These are phyloP conservation scores for Beauveria scarabaeidicola DNA, from an alignment of 2,329 filamentous ascomycete genomes.

Conservation along the genomic window DNA sequence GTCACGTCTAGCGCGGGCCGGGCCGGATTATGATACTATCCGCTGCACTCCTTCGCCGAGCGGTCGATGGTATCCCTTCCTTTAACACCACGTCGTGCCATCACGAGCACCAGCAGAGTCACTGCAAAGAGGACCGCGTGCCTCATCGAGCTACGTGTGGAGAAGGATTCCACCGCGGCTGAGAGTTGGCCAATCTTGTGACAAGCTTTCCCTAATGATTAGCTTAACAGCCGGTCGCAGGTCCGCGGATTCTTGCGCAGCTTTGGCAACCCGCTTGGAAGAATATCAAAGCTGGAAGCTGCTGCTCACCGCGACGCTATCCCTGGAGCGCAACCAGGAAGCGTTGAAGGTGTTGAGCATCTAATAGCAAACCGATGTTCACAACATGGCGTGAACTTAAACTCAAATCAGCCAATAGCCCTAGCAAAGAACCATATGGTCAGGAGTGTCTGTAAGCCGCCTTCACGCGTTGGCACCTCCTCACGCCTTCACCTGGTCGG, in stretches of 20 bases:
- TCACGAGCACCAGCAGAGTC: not conserved
- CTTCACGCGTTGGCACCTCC: not conserved
- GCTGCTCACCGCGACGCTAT: not conserved
- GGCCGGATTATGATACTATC: too few relatives aligned
- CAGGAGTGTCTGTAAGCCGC: not conserved
- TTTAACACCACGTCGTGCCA: not conserved
- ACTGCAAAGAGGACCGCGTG: not conserved
- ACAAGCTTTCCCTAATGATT: not conserved
- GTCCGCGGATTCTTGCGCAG: not conserved
- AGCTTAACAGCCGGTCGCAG: not conserved
- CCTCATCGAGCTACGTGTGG: not conserved
- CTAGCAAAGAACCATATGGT: not conserved
- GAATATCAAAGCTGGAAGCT: not conserved
- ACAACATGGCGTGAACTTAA: not conserved
- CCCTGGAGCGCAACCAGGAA: not conserved
- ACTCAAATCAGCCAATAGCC: not conserved
- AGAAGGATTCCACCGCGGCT: not conserved
- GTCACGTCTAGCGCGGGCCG: too few relatives aligned
- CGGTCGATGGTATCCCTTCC: too few relatives aligned
- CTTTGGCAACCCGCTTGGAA: not conserved
- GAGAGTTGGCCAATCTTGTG: not conserved
- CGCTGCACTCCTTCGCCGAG: too few relatives aligned
- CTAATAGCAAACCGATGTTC: not conserved
- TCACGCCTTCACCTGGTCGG: not conserved
- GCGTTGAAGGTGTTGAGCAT: not conserved